Base-by-base conservation (phyloP, 352 stramenopile genomes). In the Pythium insidiosum region DNA sequence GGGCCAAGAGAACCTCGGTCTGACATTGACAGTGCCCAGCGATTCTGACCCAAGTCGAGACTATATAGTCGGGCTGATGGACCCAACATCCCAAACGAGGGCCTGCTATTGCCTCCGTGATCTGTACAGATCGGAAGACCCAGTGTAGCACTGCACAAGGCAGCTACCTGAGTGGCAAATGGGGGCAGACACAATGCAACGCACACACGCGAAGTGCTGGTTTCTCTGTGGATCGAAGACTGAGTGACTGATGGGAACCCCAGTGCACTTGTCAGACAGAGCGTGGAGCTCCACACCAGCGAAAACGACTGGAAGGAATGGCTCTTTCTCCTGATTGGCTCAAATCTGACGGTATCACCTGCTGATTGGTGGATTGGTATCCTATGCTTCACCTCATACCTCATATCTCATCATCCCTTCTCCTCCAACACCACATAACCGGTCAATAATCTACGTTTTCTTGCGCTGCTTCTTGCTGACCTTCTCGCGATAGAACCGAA, bases 401-500 rank as follows among this genome's bases (percentile, higher is more conserved):
- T n/a, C n/a, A n/a, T n/a, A n/a, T n/a, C n/a, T n/a, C n/a, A n/a
- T n/a, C n/a, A n/a, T n/a, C n/a, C n/a, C n/a, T n/a, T n/a, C n/a
- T n/a, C n/a, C n/a, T n/a, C n/a, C n/a, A n/a, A n/a, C n/a, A n/a
- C n/a, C n/a, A n/a, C n/a, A n/a, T n/a, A n/a, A n/a, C n/a, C n/a
- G n/a, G 38, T 52, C 40, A 52, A 52, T 49, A 51, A n/a, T 42
- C 7, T 19, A 15, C 20, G 16, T 44, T 40, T 58, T 68, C 29
- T 58, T 69, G 13, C 22, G 19, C 20, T 24, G 22, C 37, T 58
- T 50, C 18, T 22, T 45, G 15, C n/a, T 15, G 6, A 47, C n/a
- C 13, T 58, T 57, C 13, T 69, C 54, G 11, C 54, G 50, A 38
- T 61, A 72, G 22, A 69, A 75, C 25, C 40, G 21, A 11, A 74